Conservation (phyloP, 1,284 basidiomycete species). For the Pisolithus thermaeus region DNA sequence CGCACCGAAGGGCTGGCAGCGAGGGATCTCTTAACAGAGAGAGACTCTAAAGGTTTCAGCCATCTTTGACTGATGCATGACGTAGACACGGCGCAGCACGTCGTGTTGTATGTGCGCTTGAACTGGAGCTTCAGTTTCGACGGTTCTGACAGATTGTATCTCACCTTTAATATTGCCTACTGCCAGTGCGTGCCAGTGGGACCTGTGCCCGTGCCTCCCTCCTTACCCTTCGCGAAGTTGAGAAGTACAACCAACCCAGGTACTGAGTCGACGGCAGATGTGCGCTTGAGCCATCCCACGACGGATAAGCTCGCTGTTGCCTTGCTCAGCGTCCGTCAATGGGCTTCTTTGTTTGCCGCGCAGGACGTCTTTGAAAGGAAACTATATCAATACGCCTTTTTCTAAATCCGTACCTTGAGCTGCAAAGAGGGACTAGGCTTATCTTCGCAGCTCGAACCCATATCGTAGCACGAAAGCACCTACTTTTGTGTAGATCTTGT, state of each 20-base stretch:
- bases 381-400: not conserved
- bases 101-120: not conserved
- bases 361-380: not conserved
- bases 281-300: not conserved
- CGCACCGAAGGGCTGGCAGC: not conserved
- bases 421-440: not conserved
- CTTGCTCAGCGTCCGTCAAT: not conserved
- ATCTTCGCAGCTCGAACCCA: too few species aligned
- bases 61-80: too few species aligned
- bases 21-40: not conserved
- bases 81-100: not conserved
- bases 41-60: not conserved
- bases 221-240: not conserved
- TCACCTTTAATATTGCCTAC: not conserved
- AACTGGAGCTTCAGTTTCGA: not conserved
- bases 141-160: not conserved
- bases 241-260: not conserved
- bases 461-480: too few species aligned
- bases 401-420: not conserved
- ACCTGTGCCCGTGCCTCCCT: not conserved
- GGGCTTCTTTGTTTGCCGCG: not conserved
- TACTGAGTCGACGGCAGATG: not conserved
- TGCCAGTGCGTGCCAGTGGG: not conserved
- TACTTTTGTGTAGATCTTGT: too few species aligned
- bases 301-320: not conserved